Conservation (phyloP, 2,329 filamentous ascomycete genomes). For the Monosporascus sp. region DNA sequence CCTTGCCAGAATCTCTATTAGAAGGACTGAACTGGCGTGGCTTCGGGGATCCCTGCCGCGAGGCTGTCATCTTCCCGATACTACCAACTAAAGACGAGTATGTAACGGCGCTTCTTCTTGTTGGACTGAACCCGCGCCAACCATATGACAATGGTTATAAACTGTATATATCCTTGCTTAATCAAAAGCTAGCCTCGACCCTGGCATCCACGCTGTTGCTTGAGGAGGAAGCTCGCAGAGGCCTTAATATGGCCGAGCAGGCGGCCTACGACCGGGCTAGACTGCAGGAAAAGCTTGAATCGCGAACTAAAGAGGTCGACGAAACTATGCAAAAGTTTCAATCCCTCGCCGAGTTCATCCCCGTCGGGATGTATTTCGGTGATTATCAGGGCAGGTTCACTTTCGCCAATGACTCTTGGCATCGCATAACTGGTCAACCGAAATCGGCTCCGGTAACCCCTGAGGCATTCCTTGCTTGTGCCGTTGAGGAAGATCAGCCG, state of each 20-base stretch:
- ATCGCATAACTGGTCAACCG: conserved; percentile 45
- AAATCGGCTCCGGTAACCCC: conserved; percentile 25
- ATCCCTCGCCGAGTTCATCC: conserved; percentile 67
- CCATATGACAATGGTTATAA: conserved; percentile 72
- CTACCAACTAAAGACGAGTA: conserved; percentile 61
- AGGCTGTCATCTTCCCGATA: conserved; percentile 65
- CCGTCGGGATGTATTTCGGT: conserved; percentile 69
- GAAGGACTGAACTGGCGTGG: conserved; percentile 57
- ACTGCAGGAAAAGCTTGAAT: conserved; percentile 60
- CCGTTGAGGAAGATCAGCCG: conserved; percentile 42
- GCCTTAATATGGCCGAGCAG: conserved; percentile 52
- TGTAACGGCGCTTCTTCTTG: conserved; percentile 62
- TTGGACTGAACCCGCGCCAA: conserved; percentile 65
- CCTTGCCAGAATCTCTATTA: conserved; percentile 53
- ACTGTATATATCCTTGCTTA: conserved; percentile 55
- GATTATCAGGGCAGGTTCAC: conserved; percentile 59
- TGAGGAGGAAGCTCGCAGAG: conserved; percentile 64
- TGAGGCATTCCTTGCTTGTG: conserved; percentile 37
- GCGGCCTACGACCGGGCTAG: conserved; percentile 64
- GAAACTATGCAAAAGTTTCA: conserved; percentile 61
- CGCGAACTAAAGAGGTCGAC: conserved; percentile 45
- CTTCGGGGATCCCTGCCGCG: conserved; percentile 59
- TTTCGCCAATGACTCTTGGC: conserved; percentile 67
- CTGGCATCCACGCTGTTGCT: conserved; percentile 67
- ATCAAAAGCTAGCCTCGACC: conserved; percentile 58